Conservation (phyloP, 1,284 basidiomycete genomes). For the Tilletiaria anomala region DNA sequence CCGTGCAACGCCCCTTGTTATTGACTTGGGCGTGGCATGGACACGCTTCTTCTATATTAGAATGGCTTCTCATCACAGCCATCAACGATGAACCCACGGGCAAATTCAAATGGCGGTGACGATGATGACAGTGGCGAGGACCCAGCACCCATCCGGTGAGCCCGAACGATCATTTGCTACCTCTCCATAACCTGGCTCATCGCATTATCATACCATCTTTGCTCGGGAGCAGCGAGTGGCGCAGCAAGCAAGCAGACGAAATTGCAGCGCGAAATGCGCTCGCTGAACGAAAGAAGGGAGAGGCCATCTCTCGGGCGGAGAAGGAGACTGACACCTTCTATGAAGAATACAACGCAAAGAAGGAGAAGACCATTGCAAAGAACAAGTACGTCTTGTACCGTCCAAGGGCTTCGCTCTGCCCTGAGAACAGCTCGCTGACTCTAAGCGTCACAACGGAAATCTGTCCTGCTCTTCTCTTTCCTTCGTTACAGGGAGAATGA, state of each 20-base stretch:
- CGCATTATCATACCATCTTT: neutral
- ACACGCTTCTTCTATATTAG: no score
- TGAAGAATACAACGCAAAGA: constrained; percentile 78
- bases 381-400: constrained; percentile 63
- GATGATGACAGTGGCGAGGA: constrained; percentile 21
- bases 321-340: constrained; percentile 90
- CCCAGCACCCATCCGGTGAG: constrained; percentile 19
- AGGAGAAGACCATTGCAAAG: constrained; percentile 79
- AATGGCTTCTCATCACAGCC: no score
- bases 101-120: constrained; percentile 3
- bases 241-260: constrained; percentile 68
- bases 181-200: neutral
- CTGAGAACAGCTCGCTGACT: neutral
- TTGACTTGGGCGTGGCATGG: no score
- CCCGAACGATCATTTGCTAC: neutral
- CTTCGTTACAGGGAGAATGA: constrained; percentile 66
- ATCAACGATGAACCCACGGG: neutral
- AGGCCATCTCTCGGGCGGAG: constrained; percentile 77
- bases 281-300: constrained; percentile 63
- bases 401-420: neutral
- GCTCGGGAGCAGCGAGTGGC: constrained; percentile 56
- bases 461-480: no score
- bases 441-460: neutral
- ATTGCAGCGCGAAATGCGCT: constrained; percentile 67
- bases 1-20: no score